Conservation (phyloP, 164 flowering plant genomes). For the Magnolia changhungtana region DNA sequence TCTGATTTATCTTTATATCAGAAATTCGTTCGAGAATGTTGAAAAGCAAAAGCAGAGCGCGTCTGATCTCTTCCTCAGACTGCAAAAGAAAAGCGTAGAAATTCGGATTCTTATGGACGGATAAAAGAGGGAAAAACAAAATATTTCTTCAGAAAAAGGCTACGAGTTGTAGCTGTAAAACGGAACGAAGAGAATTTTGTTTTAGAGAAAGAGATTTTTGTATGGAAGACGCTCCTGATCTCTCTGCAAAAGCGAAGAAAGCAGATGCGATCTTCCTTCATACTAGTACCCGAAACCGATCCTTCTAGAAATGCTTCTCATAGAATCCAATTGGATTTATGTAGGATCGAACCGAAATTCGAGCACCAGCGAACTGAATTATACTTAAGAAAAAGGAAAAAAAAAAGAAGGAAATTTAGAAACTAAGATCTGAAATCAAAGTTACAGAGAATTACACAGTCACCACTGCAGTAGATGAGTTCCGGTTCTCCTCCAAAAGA, state of each 20-base stretch:
- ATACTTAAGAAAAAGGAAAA: too few relatives aligned
- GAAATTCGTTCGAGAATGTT: conserved; percentile 16
- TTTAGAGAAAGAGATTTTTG: background rate
- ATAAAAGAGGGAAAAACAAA: background rate
- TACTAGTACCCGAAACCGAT: background rate
- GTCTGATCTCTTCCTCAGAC: background rate
- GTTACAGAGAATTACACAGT: too few relatives aligned
- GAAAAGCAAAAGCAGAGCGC: conserved; percentile 13
- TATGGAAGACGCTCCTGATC: background rate
- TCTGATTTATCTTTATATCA: conserved; percentile 4
- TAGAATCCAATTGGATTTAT: too few relatives aligned
- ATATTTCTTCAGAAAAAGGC: background rate
- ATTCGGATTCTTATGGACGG: background rate
- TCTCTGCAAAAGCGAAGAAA: conserved; percentile 1
- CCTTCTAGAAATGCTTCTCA: too few relatives aligned
- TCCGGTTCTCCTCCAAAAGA: background rate
- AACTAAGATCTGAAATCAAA: too few relatives aligned
- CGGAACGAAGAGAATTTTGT: background rate
- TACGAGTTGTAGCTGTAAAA: background rate
- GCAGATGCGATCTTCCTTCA: conserved; percentile 5
- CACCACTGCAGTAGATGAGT: too few relatives aligned
- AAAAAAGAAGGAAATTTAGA: too few relatives aligned
- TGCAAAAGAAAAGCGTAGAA: background rate
- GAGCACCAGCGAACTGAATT: background rate
- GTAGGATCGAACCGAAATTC: too few relatives aligned